A percentile compares a stretch with the other conserved stretches of the same genome.
These are phyloP conservation scores for Podospora conica DNA, from an alignment of 495 filamentous ascomycete species.

Conservation along the genomic window DNA sequence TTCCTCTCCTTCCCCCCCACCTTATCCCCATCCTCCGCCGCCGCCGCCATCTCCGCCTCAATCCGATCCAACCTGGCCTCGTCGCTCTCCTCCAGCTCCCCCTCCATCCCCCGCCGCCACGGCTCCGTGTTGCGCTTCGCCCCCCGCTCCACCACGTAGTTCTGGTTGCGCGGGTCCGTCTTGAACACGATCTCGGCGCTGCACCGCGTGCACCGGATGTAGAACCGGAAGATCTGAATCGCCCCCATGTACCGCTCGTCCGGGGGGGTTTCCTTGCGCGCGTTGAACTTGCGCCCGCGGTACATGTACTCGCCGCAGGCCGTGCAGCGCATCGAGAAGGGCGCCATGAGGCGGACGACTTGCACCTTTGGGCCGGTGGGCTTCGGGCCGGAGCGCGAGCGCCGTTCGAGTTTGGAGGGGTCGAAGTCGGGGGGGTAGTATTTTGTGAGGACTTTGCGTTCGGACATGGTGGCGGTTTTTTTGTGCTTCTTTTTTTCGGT, in stretches of 20 bases:
- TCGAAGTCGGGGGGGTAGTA: slow-evolving; percentile 98
- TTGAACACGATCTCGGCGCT: slow-evolving; percentile 86
- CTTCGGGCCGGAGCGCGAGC: slow-evolving; percentile 54
- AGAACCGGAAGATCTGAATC: slow-evolving; percentile 89
- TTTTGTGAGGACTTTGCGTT: slow-evolving; percentile 37
- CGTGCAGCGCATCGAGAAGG: slow-evolving; percentile 88
- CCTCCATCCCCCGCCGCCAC: slow-evolving; percentile 63
- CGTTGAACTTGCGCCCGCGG: slow-evolving; percentile 94
- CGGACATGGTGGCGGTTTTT: slow-evolving; percentile 7
- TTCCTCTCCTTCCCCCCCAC: slow-evolving; percentile 61
- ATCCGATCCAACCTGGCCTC: slow-evolving; percentile 81
- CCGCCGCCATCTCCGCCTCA: slow-evolving; percentile 56
- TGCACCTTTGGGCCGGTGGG: slow-evolving; percentile 72
- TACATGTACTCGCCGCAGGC: slow-evolving; percentile 96
- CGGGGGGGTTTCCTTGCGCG: slow-evolving; percentile 78
- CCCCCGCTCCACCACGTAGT: slow-evolving; percentile 66
- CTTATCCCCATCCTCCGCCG: slow-evolving; percentile 58
- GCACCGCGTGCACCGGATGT: slow-evolving; percentile 91
- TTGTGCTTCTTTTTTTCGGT: too few species aligned
- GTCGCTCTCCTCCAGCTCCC: slow-evolving; percentile 61
- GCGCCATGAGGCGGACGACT: slow-evolving; percentile 93
- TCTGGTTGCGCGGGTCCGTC: slow-evolving; percentile 91
- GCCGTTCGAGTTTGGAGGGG: slow-evolving; percentile 64
- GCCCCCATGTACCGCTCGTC: slow-evolving; percentile 77
- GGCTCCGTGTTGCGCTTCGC: slow-evolving; percentile 91